Conservation (phyloP, 352 stramenopile species). For the Phytophthora citrophthora region DNA sequence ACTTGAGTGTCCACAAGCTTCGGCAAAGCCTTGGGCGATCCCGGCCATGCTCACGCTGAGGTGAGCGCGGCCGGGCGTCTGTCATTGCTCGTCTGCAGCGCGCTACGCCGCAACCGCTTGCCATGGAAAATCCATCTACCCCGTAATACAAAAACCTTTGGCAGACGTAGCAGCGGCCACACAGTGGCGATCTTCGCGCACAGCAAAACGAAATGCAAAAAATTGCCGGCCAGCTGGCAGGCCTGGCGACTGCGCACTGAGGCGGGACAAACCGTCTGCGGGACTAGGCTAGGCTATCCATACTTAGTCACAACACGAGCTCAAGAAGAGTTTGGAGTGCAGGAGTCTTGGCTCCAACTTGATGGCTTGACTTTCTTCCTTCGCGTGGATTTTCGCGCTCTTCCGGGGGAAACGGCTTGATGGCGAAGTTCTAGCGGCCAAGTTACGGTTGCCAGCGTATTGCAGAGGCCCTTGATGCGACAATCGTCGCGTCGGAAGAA, state of each 20-base stretch:
- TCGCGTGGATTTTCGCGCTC: conserved; percentile 12
- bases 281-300: not conserved
- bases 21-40: not conserved
- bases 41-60: conserved; percentile 2
- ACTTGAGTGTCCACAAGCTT: not conserved
- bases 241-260: conserved; percentile 3
- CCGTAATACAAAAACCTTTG: not conserved
- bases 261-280: not conserved
- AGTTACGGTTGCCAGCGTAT: not conserved
- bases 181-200: conserved; percentile 10
- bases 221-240: not conserved
- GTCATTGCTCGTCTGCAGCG: not conserved
- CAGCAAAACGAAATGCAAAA: conserved; percentile 17
- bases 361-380: conserved; percentile 4
- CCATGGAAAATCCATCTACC: conserved; percentile 22
- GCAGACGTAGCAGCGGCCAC: conserved; percentile 4
- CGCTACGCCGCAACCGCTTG: conserved; percentile 5
- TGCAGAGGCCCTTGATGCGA: conserved; percentile 3
- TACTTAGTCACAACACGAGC: not conserved
- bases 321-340: not conserved
- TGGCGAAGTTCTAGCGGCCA: not conserved
- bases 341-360: not conserved
- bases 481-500: not conserved
- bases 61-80: conserved; percentile 2
- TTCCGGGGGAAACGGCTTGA: not conserved